These are phyloP conservation scores for Metschnikowia colocasiae DNA, from an alignment of 805 yeast genomes.

Conservation along the genomic window DNA sequence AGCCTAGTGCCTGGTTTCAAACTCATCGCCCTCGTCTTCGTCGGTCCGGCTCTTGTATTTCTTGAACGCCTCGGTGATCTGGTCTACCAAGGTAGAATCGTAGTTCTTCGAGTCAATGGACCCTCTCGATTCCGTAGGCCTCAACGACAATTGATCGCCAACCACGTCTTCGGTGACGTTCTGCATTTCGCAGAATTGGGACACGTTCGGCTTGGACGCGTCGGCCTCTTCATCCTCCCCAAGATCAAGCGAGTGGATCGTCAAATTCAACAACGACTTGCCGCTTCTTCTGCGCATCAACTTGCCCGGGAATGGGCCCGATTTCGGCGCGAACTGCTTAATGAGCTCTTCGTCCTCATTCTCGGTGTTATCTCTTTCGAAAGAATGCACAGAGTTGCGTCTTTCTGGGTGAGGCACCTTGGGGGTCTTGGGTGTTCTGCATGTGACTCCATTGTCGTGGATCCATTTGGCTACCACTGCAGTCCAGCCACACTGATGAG, in stretches of 20 bases:
- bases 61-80: conserved; percentile 35
- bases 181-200: conserved; percentile 16
- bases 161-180: conserved; percentile 21
- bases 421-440: conserved; percentile 44
- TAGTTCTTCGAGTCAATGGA: conserved; percentile 28
- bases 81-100: conserved; percentile 32
- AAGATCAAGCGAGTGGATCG: conserved; percentile 63
- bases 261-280: conserved; percentile 65
- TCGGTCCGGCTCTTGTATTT: conserved; percentile 27
- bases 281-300: conserved; percentile 67
- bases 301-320: conserved; percentile 49
- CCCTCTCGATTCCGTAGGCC: conserved; percentile 21
- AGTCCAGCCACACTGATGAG: conserved; percentile 97
- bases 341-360: conserved; percentile 31
- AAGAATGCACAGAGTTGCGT: conserved; percentile 29
- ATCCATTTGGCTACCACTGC: conserved; percentile 89
- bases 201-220: conserved; percentile 16
- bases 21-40: conserved; percentile 40
- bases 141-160: conserved; percentile 16
- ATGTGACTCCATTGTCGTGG: conserved; percentile 79
- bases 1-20: conserved; percentile 42
- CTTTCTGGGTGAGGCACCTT: conserved; percentile 16
- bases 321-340: conserved; percentile 41
- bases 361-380: conserved; percentile 21
- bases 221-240: conserved; percentile 53